These are phyloP conservation scores for Vitis amurensis DNA, from an alignment of 164 flowering plant species.

Conservation along the genomic window DNA sequence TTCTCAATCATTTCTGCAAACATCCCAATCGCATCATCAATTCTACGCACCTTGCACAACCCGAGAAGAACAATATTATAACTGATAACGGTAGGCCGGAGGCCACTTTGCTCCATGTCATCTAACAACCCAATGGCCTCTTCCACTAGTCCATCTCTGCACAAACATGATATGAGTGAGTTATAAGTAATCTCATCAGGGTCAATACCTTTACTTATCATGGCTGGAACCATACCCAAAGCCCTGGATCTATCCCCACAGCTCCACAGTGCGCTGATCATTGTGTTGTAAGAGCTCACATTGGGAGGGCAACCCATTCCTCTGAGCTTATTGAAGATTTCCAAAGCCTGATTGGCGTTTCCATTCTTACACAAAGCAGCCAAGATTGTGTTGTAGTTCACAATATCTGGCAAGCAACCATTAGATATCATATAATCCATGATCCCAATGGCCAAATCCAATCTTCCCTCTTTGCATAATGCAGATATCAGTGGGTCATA, in stretches of 20 bases:
- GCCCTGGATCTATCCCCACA: constrained; percentile 51
- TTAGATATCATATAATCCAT: constrained; percentile 66
- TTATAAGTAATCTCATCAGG: constrained; percentile 77
- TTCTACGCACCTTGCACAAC: constrained; percentile 58
- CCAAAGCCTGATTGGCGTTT: constrained; percentile 53
- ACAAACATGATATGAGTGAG: constrained; percentile 66
- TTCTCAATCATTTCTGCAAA: constrained; percentile 62
- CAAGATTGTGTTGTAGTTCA: constrained; percentile 70
- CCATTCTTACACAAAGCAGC: constrained; percentile 68
- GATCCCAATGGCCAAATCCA: constrained; percentile 60
- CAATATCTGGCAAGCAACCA: constrained; percentile 71
- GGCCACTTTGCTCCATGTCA: constrained; percentile 51
- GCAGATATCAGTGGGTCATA: constrained; percentile 76
- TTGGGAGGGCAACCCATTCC: constrained; percentile 60
- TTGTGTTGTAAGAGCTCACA: constrained; percentile 70
- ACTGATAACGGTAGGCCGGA: constrained; percentile 49
- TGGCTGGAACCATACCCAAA: constrained; percentile 51
- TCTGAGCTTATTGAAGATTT: constrained; percentile 53
- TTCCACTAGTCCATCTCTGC: constrained; percentile 79
- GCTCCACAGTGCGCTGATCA: constrained; percentile 73
- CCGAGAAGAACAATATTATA: constrained; percentile 69
- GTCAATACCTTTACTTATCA: constrained; percentile 55
- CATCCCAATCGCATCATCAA: constrained; percentile 56
- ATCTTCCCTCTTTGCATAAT: constrained; percentile 65
- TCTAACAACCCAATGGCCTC: constrained; percentile 58